These are phyloP conservation scores for Colletotrichum nymphaeae DNA, from an alignment of 2,329 filamentous ascomycete genomes.

Conservation along the genomic window DNA sequence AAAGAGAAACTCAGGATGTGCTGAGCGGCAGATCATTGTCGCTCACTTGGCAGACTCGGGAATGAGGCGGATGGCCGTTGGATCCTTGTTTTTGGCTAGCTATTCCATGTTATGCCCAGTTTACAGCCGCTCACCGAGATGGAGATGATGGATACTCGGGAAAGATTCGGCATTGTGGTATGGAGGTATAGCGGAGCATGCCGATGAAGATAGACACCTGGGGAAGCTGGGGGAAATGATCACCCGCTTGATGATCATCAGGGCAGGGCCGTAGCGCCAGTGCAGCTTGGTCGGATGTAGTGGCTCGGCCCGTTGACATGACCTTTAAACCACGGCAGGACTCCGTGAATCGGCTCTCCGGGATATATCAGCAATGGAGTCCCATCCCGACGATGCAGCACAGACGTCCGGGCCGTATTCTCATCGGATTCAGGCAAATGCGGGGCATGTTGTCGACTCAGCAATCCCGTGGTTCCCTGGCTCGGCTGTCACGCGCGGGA, in stretches of 20 bases:
- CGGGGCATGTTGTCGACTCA: not conserved
- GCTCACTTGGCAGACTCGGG: not conserved
- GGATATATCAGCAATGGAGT: not conserved
- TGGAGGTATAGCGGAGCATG: not conserved
- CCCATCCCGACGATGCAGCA: not conserved
- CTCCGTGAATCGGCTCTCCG: not conserved
- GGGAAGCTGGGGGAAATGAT: not conserved
- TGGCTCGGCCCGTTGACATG: not conserved
- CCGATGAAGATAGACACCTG: not conserved
- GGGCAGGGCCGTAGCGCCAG: not conserved
- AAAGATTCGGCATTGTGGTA: not conserved
- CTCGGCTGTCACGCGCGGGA: not conserved
- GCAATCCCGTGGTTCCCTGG: not conserved
- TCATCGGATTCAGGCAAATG: not conserved
- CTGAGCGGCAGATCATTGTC: too few species aligned
- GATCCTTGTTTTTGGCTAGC: not conserved
- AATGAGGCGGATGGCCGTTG: not conserved
- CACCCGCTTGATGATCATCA: not conserved
- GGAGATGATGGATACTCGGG: not conserved
- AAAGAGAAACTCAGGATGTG: too few species aligned
- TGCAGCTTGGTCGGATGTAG: not conserved
- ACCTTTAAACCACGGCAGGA: not conserved
- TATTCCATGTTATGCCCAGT: not conserved
- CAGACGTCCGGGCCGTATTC: not conserved
- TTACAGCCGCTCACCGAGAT: constrained; percentile 4